Conservation (phyloP, 1,284 basidiomycete genomes). For the Ganoderma meredithae region DNA sequence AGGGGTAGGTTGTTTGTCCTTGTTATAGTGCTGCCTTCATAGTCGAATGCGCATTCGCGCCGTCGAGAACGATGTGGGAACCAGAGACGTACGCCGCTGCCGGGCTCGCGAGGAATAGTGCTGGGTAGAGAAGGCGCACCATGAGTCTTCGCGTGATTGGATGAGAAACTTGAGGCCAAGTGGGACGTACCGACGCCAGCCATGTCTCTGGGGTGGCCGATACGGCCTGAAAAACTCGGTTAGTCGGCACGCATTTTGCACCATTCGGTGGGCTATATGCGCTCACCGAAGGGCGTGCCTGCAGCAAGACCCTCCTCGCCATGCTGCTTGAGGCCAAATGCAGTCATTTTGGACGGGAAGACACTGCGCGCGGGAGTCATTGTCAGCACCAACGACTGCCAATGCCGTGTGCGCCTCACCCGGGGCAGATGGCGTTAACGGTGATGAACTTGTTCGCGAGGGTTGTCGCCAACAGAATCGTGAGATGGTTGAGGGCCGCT, state of each 20-base stretch:
- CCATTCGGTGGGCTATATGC: neutral
- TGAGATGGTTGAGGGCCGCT: slow-evolving; percentile 86
- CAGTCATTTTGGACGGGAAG: slow-evolving; percentile 90
- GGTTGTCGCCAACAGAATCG: slow-evolving; percentile 75
- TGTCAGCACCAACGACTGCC: neutral
- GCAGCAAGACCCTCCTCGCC: slow-evolving; percentile 61
- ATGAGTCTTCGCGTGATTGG: neutral
- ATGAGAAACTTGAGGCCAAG: neutral
- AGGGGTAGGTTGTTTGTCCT: neutral
- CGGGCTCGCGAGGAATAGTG: slow-evolving; percentile 76
- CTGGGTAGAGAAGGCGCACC: slow-evolving; percentile 14
- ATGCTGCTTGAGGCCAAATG: slow-evolving; percentile 69
- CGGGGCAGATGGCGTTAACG: slow-evolving; percentile 88
- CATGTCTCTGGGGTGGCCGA: slow-evolving; percentile 75
- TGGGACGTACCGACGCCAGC: slow-evolving; percentile 63
- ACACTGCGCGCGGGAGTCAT: slow-evolving; percentile 51
- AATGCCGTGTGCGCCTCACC: slow-evolving; percentile 48
- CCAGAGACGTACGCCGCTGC: slow-evolving; percentile 81
- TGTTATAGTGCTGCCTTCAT: slow-evolving; percentile 28
- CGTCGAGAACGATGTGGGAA: slow-evolving; percentile 75
- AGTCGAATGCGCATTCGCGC: slow-evolving; percentile 50
- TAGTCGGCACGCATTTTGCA: slow-evolving; percentile 1
- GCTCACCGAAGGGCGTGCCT: slow-evolving; percentile 68
- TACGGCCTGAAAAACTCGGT: slow-evolving; percentile 56
- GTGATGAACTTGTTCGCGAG: slow-evolving; percentile 70